Percentiles rank a stretch among this genome's conserved stretches.
Evolutionary conservation across 2,329 filamentous ascomycete species (phyloP).

Genomic region (Rachicladosporium sp.): DNA sequence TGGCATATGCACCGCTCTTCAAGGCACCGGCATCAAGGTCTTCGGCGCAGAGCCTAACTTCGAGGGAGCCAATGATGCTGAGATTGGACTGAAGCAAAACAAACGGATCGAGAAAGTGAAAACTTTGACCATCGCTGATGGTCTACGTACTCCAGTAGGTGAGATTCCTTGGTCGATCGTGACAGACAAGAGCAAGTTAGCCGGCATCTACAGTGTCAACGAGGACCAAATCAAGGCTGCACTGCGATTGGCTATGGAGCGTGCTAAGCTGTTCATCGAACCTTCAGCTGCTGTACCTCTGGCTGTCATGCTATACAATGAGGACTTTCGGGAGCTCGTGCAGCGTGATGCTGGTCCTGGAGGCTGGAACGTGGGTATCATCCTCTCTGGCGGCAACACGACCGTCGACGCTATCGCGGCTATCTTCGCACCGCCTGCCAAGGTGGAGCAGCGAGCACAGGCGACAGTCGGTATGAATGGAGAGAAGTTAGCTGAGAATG

Average conservation of each 20-base stretch:
- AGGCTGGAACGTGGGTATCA: conserved; percentile 59
- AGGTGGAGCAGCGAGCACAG: conserved; percentile 27
- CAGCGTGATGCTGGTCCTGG: conserved; percentile 56
- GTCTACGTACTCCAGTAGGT: conserved; percentile 73
- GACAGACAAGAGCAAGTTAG: conserved; percentile 54
- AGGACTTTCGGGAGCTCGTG: conserved; percentile 63
- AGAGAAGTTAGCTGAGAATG: conserved; percentile 33
- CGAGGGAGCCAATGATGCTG: conserved; percentile 72
- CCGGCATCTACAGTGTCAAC: conserved; percentile 58
- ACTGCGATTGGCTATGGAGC: conserved; percentile 67
- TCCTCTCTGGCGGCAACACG: conserved; percentile 54
- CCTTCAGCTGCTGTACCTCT: conserved; percentile 72
- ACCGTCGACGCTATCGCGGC: conserved; percentile 48
- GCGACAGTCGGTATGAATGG: conserved; percentile 29
- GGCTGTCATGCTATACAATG: conserved; percentile 71
- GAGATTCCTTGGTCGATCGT: conserved; percentile 65
- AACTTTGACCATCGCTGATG: conserved; percentile 76
- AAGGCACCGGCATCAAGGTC: conserved; percentile 59
- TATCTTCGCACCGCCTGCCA: conserved; percentile 32
- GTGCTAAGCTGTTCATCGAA: conserved; percentile 85
- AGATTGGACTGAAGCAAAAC: conserved; percentile 54
- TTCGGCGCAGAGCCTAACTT: conserved; percentile 80
- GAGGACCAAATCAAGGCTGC: conserved; percentile 73
- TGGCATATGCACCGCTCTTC: conserved; percentile 65
- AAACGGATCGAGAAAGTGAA: conserved; percentile 55